Evolutionary conservation across 2,329 filamentous ascomycete species (phyloP).

Genomic region (Zelopaecilomyces penicillatus): DNA sequence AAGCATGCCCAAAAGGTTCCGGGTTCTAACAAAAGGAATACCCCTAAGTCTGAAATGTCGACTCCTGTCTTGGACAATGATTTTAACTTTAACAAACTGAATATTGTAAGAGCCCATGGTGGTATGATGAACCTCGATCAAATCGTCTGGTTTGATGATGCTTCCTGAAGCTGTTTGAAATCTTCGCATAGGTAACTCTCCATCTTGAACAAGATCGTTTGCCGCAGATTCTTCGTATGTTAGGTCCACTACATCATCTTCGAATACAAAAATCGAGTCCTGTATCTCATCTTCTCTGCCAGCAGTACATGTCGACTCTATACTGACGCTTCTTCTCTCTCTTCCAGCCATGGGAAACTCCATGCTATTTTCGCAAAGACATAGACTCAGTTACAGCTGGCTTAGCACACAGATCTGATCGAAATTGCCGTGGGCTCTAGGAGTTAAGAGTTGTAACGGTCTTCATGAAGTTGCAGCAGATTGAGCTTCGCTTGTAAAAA

Average conservation of each 20-base stretch:
- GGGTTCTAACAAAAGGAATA: conserved; percentile 26
- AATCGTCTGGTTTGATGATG: conserved; percentile 15
- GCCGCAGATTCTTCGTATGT: conserved; percentile 17
- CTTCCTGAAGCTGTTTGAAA: conserved; percentile 5
- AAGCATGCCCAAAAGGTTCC: conserved; percentile 28
- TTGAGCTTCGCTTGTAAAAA: no score
- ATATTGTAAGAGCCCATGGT: conserved; percentile 17
- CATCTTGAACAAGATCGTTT: conserved; percentile 10
- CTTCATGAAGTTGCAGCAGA: no score
- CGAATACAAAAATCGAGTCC: conserved; percentile 3
- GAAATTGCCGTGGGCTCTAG: no score
- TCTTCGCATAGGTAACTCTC: conserved; percentile 16
- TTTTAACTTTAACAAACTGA: conserved; percentile 33
- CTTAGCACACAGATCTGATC: no score
- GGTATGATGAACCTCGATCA: conserved; percentile 20
- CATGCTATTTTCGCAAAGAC: no score
- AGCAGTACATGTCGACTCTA: conserved; percentile 16
- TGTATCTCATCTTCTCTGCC: conserved; percentile 1
- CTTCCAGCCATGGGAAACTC: no score
- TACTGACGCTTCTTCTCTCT: background rate
- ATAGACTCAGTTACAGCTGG: no score
- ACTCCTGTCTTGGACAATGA: conserved; percentile 25
- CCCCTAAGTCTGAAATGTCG: conserved; percentile 28
- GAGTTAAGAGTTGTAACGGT: no score
- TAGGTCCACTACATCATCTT: conserved; percentile 26